Evolutionary conservation across 2,329 filamentous ascomycete species (phyloP), one percentile per base, ranked within the genome.

Genomic region (Cladosporium sp.): DNA sequence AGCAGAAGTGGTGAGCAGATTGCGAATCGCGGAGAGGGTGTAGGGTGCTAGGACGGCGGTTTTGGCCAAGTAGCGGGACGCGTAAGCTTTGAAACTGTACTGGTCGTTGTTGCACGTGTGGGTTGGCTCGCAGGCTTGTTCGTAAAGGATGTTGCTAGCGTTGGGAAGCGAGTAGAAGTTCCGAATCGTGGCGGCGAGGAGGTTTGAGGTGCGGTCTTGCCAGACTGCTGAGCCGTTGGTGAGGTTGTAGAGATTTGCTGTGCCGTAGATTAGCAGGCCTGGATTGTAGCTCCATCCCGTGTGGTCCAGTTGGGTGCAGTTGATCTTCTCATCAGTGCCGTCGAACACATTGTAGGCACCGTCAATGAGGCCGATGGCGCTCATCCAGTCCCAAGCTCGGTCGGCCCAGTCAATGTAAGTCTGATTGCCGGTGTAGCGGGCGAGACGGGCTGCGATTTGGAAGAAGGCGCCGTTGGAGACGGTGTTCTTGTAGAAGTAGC

Each of bases 321-420:
- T 80, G 15, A 72, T 73, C 43, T 72, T 73, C 58, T 78, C 76
- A 62, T 82, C 80, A 1, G 78, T 78, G 5, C 83, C 83, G 61
- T 86, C 83, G 63, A 76, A 84, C 60, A 84, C 79, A 58, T 79
- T 73, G 66, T 78, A 84, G 71, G 72, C 60, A 8, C 74, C 70
- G 42, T 75, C 78, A 63, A 84, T 78, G 49, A 85, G 73, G 3
- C 81, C 81, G 8, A 83, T 75, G 22, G 68, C 70, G 6, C 68
- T 66, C 15, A 77, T 75, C 75, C 77, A 86, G 62, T 84, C 80
- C 84, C 87, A 89, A 6, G 87, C 78, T 66, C 79, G 86, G 60
- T 84, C 80, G 0, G 90, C 90, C 88, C 88, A 92, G 12, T 89
- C 82, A 8, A 83, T 80, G 69, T 96, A 96, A 0, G 89, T 94